Base-by-base conservation (phyloP, 768 basidiomycete genomes). In the Punctularia strigosozonata region DNA sequence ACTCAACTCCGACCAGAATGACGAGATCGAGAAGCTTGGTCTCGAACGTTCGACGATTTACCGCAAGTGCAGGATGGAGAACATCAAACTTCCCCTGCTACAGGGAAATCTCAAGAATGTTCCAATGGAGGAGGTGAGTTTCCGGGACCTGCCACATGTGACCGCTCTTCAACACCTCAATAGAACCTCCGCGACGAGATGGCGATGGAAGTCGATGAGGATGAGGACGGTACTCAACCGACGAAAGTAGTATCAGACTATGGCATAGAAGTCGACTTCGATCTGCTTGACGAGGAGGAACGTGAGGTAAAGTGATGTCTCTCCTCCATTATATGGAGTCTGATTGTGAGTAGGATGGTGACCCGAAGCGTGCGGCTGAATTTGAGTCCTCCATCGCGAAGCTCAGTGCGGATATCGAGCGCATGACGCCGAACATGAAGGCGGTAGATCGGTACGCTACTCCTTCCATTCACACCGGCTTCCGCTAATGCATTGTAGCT, bases 381-480 rank as follows among this genome's bases (percentile, higher is more conserved):
- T 69, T 90, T 21, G 89, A 94, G 42, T 69, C 77, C 22, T 66
- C 73, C 23, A 77, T 95, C 28, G 50, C 68, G 6, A 84, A 80
- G 50, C 60, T 90, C 20, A 74, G 65, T 38, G 60, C 66, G 8
- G 92, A 97, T 46, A 91, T 97, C 37, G 89, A 92, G 49, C 72
- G 76, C 37, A 87, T 98, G 80, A 86, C 89, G 1, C 92, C 94
- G 8, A 99, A 98, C 55, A 68, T 97, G 75, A 98, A 98, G 57
- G 94, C 94, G 0, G 84, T 92, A 47, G 91, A 97, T 46, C 67
- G 81, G 82, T 83, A 42, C 15, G 77, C 53, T 1, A 19, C 10
- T 20, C 30, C 15, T 18, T 38, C 6, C 2, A 17, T 2, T 36
- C 12, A n/a, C 37, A 13, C 14, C 4, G 8, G n/a, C 6, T n/a